A percentile compares a stretch with the other conserved stretches of the same genome.
phyloP scores from a whole-genome alignment of 345 rosid species.

The Eucalyptus shirleyi region DNA sequence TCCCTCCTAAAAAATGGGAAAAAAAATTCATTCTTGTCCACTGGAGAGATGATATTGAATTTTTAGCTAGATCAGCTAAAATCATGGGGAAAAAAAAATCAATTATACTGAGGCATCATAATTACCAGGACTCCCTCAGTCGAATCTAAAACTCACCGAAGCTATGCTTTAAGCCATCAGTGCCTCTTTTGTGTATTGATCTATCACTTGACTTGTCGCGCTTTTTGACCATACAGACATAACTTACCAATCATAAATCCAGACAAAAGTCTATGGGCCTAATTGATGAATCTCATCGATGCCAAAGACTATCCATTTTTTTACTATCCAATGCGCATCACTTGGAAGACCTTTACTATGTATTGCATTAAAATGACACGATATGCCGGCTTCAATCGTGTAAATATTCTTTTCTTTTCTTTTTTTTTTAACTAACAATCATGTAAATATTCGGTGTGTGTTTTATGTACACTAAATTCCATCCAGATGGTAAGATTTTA shows the following conservation, averaged over 20 bases:
- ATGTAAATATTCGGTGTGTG: conserved; percentile 17
- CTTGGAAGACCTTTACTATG: neutral
- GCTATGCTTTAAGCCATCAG: no score
- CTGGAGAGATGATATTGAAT: no score
- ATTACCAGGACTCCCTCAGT: neutral
- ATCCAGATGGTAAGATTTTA: neutral
- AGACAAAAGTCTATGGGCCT: neutral
- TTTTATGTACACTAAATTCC: neutral
- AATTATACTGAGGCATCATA: neutral
- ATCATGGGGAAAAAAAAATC: neutral
- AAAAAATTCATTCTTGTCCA: neutral
- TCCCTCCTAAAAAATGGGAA: conserved; percentile 18
- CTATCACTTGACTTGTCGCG: neutral
- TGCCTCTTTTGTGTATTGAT: neutral
- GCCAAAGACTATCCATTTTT: neutral
- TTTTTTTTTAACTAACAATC: no score
- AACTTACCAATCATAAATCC: neutral
- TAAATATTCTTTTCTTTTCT: no score
- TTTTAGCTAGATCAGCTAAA: neutral
- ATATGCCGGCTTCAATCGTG: neutral
- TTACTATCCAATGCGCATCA: neutral
- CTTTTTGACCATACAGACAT: neutral
- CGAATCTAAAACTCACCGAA: neutral
- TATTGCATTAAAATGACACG: neutral
- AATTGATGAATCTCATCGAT: neutral